phyloP scores from a whole-genome alignment of 2,329 filamentous ascomycete genomes.

The Dendrostoma leiphaemia region DNA sequence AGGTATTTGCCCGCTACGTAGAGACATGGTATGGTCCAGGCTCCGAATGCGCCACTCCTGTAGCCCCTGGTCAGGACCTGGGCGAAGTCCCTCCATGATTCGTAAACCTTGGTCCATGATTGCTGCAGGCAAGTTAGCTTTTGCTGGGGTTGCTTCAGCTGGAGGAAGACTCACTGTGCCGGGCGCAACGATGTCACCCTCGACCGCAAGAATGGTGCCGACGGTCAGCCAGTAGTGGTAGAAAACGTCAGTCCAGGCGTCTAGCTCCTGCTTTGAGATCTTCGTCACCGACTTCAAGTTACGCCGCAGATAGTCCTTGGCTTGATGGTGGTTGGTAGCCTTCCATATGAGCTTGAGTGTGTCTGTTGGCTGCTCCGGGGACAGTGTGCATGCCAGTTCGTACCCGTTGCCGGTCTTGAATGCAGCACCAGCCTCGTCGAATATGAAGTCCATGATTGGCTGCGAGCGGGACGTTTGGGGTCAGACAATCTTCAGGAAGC shows the following conservation, averaged over 20 bases:
- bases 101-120: slow-evolving; percentile 83
- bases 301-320: slow-evolving; percentile 69
- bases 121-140: slow-evolving; percentile 28
- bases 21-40: slow-evolving; percentile 90
- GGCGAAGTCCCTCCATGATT: slow-evolving; percentile 82
- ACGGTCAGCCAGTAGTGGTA: slow-evolving; percentile 79
- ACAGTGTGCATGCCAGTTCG: slow-evolving; percentile 70
- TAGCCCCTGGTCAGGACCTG: slow-evolving; percentile 79
- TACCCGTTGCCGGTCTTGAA: slow-evolving; percentile 66
- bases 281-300: slow-evolving; percentile 48
- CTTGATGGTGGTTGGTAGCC: slow-evolving; percentile 64
- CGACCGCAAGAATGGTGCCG: slow-evolving; percentile 67
- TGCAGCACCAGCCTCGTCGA: slow-evolving; percentile 71
- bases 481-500: neutral
- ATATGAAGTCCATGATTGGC: slow-evolving; percentile 66
- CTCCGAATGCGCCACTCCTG: slow-evolving; percentile 69
- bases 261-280: slow-evolving; percentile 59
- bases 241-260: slow-evolving; percentile 87
- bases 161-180: slow-evolving; percentile 1
- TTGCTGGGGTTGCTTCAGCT: neutral
- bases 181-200: slow-evolving; percentile 44
- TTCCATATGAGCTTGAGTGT: slow-evolving; percentile 70
- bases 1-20: slow-evolving; percentile 87
- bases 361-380: slow-evolving; percentile 63
- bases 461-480: neutral